Base-by-base conservation (phyloP, 768 basidiomycete species). In the Pilatotrama ljubarskyi region DNA sequence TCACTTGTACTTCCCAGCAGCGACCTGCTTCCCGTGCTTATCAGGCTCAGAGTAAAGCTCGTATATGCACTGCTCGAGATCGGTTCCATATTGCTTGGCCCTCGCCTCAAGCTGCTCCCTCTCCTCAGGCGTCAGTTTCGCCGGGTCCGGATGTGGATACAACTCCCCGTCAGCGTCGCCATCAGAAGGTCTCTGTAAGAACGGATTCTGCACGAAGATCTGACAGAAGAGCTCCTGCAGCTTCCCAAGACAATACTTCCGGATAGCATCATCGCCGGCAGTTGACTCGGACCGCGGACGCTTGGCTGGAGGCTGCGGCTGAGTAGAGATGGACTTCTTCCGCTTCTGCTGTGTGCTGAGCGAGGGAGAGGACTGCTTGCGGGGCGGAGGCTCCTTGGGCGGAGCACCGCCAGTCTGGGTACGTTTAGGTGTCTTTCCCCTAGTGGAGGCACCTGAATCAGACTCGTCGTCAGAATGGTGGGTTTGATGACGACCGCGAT, bases 1-100 rank as follows among this genome's bases (percentile, higher is more conserved):
- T 50, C 69, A 92, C 92, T 93, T 94, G 77, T 94, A 94, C 68
- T 91, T 94, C 44, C 79, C 75, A 26, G 83, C 87, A 37, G 88
- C 89, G 55, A 78, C 73, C n/a, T 75, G 78, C 46, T 80, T 79
- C 15, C 87, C 85, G 58, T 75, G 71, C 73, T 88, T 91, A 75
- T 94, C 93, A 18, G 80, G 81, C 66, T 96, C 93, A 64, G 82
- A 78, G 69, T 90, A 91, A 41, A 82, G 81, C 43, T 90, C 88
- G 71, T 84, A 94, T 24, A 94, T 74, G 68, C 83, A 87, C 66
- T 79, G 77, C 74, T 96, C 93, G 65, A 95, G 82, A 52, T 87
- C 85, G 51, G 76, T 74, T 57, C 91, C 82, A 74, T 88, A 93
- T 43, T 74, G 74, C 58, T 82, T 84, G 35, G 89, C 85, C 37